phyloP scores from a whole-genome alignment of 2,329 filamentous ascomycete genomes.

The Xylariaceae sp. region DNA sequence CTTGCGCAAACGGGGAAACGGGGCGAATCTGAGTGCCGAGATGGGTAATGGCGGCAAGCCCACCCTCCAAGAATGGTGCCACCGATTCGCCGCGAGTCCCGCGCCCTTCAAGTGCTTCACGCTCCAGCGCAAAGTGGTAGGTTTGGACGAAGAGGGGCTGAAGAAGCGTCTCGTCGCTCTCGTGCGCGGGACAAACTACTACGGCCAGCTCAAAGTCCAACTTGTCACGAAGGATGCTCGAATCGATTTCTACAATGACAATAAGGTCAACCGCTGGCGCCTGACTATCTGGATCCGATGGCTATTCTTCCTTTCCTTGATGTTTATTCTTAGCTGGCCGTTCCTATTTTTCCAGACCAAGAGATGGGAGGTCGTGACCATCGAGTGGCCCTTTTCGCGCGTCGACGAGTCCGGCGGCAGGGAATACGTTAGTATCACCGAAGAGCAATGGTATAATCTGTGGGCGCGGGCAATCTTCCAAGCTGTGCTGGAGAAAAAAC shows the following conservation, averaged over 20 bases:
- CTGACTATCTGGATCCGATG: constrained; percentile 57
- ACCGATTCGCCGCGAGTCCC: constrained; percentile 56
- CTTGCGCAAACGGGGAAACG: constrained; percentile 36
- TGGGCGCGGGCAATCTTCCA: constrained; percentile 57
- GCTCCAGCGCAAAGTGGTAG: constrained; percentile 48
- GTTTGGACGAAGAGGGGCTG: constrained; percentile 55
- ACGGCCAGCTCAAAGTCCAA: constrained; percentile 51
- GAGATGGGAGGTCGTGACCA: constrained; percentile 57
- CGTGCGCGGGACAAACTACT: constrained; percentile 61
- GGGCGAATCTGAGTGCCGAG: constrained; percentile 40
- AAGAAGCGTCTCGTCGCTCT: constrained; percentile 48
- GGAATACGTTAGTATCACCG: constrained; percentile 49
- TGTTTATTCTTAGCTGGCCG: constrained; percentile 68
- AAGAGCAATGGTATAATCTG: constrained; percentile 56
- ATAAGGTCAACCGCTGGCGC: constrained; percentile 59
- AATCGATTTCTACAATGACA: constrained; percentile 59
- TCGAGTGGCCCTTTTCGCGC: constrained; percentile 54
- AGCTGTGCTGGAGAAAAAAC: constrained; percentile 53
- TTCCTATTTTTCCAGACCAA: constrained; percentile 62
- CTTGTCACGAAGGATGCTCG: constrained; percentile 54
- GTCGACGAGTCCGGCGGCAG: constrained; percentile 33
- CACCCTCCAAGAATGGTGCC: constrained; percentile 57
- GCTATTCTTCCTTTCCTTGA: constrained; percentile 60
- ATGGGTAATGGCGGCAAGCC: constrained; percentile 36
- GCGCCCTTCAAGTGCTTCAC: constrained; percentile 53